A percentile compares a stretch with the other conserved stretches of the same genome.
Conservation (phyloP, 2,329 filamentous ascomycete genomes). For the Dactylellina drechsleri region DNA sequence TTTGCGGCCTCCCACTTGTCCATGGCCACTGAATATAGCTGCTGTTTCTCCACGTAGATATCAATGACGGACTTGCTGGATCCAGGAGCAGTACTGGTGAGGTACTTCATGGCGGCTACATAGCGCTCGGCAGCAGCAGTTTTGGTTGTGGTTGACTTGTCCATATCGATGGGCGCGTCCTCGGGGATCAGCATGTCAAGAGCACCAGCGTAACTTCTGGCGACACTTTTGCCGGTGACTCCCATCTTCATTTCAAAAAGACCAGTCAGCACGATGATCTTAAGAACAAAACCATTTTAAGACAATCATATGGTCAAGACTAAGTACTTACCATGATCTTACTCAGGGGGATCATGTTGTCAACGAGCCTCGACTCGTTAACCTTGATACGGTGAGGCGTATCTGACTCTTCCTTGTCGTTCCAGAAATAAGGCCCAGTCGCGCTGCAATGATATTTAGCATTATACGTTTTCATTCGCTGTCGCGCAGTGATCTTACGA, state of each 20-base stretch:
- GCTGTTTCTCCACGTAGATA: conserved; percentile 37
- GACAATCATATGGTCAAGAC: not conserved
- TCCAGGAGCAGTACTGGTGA: not conserved
- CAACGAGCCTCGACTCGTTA: conserved; percentile 43
- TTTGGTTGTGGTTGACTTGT: conserved; percentile 14
- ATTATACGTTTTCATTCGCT: conserved; percentile 8
- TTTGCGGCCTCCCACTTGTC: conserved; percentile 8
- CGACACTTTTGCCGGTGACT: conserved; percentile 33
- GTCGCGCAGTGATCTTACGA: conserved; percentile 10
- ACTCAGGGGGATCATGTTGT: conserved; percentile 39
- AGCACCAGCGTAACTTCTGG: conserved; percentile 38
- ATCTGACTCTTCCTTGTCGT: conserved; percentile 60
- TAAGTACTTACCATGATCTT: conserved; percentile 32
- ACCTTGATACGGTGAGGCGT: conserved; percentile 55
- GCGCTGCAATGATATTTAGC: conserved; percentile 4
- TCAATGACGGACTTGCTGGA: conserved; percentile 22
- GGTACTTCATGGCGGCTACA: conserved; percentile 10
- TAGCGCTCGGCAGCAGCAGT: conserved; percentile 22
- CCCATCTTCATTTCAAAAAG: conserved; percentile 27
- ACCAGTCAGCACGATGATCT: conserved; percentile 8
- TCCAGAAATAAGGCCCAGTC: conserved; percentile 23
- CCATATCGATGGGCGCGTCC: conserved; percentile 9
- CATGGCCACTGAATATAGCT: conserved; percentile 4
- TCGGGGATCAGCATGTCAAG: conserved; percentile 38
- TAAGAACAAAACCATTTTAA: conserved; percentile 1